Percentiles rank a stretch among this genome's conserved stretches.
These are phyloP conservation scores for Quercus phellos DNA, from an alignment of 331 rosid species.

Conservation along the genomic window DNA sequence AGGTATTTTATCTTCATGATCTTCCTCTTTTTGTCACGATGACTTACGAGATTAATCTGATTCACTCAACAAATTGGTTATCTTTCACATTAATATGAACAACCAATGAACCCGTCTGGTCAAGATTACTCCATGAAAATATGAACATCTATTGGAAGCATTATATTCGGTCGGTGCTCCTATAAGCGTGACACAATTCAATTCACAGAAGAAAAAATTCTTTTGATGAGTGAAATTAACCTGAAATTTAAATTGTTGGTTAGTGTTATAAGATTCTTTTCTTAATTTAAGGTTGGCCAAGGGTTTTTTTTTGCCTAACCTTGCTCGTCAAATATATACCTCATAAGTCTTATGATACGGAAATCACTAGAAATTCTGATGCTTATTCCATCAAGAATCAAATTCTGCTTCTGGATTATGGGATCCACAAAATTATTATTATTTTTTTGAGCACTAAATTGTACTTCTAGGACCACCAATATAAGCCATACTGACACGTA, in stretches of 20 bases:
- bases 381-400: constrained; percentile 11
- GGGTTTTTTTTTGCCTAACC: no score
- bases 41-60: background rate
- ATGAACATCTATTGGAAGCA: background rate
- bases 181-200: background rate
- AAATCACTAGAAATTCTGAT: constrained; percentile 10
- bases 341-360: background rate
- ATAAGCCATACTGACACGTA: background rate
- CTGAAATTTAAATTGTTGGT: no score
- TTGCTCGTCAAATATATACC: background rate
- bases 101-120: no score
- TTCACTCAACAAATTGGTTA: background rate
- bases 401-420: background rate
- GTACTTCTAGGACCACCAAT: background rate
- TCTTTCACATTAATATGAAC: background rate
- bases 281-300: background rate
- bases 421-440: background rate
- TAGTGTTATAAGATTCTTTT: constrained; percentile 6
- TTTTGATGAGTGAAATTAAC: background rate
- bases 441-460: background rate
- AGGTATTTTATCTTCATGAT: background rate
- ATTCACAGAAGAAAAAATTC: background rate
- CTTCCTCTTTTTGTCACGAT: background rate
- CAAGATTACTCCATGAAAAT: background rate
- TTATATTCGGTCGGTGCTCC: background rate